Evolutionary conservation across 192 early-diverging fungal genomes (phyloP), one percentile per base, ranked within the genome.

Genomic region (Gonapodya sp.): DNA sequence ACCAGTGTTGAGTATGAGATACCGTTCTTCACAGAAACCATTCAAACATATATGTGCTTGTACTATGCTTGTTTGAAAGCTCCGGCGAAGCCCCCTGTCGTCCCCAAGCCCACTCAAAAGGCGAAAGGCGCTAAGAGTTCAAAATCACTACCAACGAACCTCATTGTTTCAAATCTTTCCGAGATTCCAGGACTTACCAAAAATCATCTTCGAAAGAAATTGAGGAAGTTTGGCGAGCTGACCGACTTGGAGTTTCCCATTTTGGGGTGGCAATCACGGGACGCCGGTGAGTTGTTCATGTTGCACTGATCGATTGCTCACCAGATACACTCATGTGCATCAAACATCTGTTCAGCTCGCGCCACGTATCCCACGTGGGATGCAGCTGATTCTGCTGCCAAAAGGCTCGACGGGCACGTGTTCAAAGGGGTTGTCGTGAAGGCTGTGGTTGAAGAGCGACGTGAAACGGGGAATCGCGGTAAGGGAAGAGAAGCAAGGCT

Each of bases 361-460:
- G 83, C 89, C 80, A 85, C 83, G 36, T 92, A 89, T 79, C 46
- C 35, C n/a, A 83, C 84, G 2, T 78, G 79, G 2, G 79, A 79
- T 24, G 86, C 89, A 72, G 91, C 91, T 2, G 79, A 84, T n/a
- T 80, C 81, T 36, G 94, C 94, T 18, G 85, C 89, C 78, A 84
- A 86, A 36, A 81, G 88, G 1, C 86, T 96, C 79, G 83, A 95
- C 84, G 86, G 90, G 78, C 94, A 96, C 78, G 88, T 89, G 32
- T 95, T 92, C 87, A 94, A 95, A 86, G 91, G 92, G 2, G 87
- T 82, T n/a, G 87, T 64, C 46, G 24, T 64, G 8, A 64, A 64
- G 46, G 46, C 24, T 8, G 46, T 64, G 8, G 8, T 64, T 24
- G 46, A 64, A 24, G 46, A 64, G 46, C 46, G 46, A 8, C 46